Percentiles rank a stretch among this genome's conserved stretches.
Conservation (phyloP, 768 basidiomycete genomes). For the Tulasnella calospora region DNA sequence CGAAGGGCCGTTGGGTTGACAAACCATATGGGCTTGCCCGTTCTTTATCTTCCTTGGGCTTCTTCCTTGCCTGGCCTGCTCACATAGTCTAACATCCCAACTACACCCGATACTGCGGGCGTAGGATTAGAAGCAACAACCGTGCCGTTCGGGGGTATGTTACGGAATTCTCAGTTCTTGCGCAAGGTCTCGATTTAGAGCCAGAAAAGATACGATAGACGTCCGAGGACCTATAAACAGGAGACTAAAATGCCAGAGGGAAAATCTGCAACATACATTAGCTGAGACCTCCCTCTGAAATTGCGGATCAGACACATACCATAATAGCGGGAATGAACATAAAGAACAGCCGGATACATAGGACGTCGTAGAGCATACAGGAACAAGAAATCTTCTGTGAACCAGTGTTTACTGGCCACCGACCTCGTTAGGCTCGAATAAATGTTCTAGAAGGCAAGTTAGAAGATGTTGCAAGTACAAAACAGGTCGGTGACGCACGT, state of each 20-base stretch:
- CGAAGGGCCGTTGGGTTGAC: too few species aligned
- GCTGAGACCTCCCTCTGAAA: neutral
- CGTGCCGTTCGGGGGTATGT: neutral
- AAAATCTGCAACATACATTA: neutral
- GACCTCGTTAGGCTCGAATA: neutral
- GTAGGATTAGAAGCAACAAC: neutral
- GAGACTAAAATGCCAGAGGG: neutral
- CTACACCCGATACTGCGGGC: too few species aligned
- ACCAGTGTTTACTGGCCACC: neutral
- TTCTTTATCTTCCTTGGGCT: too few species aligned
- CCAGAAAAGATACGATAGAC: neutral
- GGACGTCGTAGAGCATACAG: neutral
- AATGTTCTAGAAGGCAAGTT: neutral
- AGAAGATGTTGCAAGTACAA: neutral
- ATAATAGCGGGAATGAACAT: neutral
- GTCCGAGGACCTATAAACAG: neutral
- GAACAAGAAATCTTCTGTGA: neutral
- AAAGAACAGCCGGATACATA: neutral
- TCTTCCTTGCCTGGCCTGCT: too few species aligned
- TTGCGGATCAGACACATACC: neutral
- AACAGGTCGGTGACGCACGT: constrained; percentile 44
- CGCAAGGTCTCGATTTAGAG: neutral
- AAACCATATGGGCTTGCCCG: too few species aligned
- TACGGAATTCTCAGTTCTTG: neutral
- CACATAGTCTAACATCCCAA: too few species aligned